A percentile compares a stretch with the other conserved stretches of the same genome.
phyloP scores from a whole-genome alignment of 208 protist genomes.

The Angomonas deanei region DNA sequence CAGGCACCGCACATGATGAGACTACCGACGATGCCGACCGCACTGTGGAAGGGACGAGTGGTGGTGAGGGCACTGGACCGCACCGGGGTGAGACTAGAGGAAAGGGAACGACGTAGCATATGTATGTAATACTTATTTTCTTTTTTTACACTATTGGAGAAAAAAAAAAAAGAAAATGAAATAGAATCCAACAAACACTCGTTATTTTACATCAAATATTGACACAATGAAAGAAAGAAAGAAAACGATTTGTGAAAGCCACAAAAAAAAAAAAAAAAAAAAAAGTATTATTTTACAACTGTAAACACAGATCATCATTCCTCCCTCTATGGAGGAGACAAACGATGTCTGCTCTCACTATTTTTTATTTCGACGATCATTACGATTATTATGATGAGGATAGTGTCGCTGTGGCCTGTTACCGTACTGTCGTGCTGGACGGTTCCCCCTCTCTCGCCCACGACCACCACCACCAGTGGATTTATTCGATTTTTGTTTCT shows the following conservation, averaged over 20 bases:
- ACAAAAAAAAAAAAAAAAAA: neutral
- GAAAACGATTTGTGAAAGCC: neutral
- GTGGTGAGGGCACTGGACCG: neutral
- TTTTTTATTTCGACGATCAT: too few species aligned
- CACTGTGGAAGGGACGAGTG: conserved; percentile 48
- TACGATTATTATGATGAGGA: too few species aligned
- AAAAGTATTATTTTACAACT: neutral
- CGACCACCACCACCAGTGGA: too few species aligned
- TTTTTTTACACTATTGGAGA: neutral
- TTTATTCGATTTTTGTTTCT: too few species aligned
- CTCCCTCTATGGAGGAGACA: too few species aligned
- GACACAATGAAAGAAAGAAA: neutral
- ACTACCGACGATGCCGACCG: conserved; percentile 51
- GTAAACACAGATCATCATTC: too few species aligned
- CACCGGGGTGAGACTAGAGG: neutral
- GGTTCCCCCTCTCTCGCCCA: too few species aligned
- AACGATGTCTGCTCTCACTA: too few species aligned
- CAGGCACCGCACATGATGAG: conserved; percentile 56
- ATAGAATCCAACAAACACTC: neutral
- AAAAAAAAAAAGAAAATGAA: conserved; percentile 9
- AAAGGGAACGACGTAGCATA: conserved; percentile 1
- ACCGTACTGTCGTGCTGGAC: too few species aligned
- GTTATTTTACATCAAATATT: neutral
- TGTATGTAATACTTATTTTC: neutral
- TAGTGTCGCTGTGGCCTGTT: too few species aligned